Base-by-base conservation (phyloP, 1,284 basidiomycete species). In the Quambalaria eucalypti region DNA sequence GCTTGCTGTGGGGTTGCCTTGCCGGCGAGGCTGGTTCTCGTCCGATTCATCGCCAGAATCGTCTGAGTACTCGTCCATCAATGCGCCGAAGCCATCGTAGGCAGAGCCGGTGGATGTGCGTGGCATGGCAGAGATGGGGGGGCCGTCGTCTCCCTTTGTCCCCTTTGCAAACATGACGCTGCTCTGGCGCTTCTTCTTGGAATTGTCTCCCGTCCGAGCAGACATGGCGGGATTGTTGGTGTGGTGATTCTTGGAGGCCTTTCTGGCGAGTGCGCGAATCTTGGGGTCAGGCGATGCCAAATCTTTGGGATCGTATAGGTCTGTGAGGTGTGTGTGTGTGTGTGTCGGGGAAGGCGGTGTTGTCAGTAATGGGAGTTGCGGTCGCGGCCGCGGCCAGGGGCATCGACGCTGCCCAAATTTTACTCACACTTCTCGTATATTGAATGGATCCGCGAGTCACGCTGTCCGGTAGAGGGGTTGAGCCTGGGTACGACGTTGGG, bases 251-350 rank as follows among this genome's bases (percentile, higher is more conserved):
- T 59, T 59, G 44, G 57, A 60, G 2, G 56, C 57, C 50, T 66
- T 66, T 19, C 64, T 56, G 14, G 64, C 64, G 8, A 66, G 59
- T 48, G 61, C 59, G 28, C 64, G 61, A 12, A 61, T 55, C 10
- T 57, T 53, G 21, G 64, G 64, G 30, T 66, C 64, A 23, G 64
- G 57, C 12, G 61, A 64, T 28, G 59, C 55, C 29, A 66, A 59
- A 46, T 66, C 64, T 25, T 57, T 61, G 2, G 64, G 61, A 30
- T 66, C 64, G 61, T 65, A 67, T 28, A 67, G 59, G 33, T 67
- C 31, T 33, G 31, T 33, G n/a, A n/a, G n/a, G n/a, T n/a, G n/a
- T n/a, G n/a, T n/a, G n/a, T n/a, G n/a, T n/a, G n/a, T n/a, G n/a
- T n/a, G n/a, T 33, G 31, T 8, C 31, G 31, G 9, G 31, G 8